Percentiles rank a stretch among this genome's conserved stretches.
phyloP scores from a whole-genome alignment of 2,329 filamentous ascomycete species.

The Trichoderma lentiforme region DNA sequence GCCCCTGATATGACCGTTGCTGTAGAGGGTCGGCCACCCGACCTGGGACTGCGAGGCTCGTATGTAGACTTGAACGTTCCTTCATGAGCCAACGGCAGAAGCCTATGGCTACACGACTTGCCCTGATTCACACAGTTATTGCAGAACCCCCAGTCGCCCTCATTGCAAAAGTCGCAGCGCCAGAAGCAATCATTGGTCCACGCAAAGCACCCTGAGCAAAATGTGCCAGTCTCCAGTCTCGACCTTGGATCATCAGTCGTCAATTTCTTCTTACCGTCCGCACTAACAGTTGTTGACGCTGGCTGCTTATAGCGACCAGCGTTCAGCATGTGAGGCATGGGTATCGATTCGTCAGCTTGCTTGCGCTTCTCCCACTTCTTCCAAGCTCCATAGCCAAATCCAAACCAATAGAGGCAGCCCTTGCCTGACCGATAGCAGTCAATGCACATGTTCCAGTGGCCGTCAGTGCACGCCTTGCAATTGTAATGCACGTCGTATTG shows the following conservation, averaged over 20 bases:
- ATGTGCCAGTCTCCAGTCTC: constrained; percentile 73
- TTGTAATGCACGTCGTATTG: constrained; percentile 86
- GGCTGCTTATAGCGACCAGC: constrained; percentile 56
- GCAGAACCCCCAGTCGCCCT: constrained; percentile 94
- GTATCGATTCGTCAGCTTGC: constrained; percentile 38
- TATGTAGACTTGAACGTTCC: constrained; percentile 29
- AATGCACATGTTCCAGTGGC: constrained; percentile 75
- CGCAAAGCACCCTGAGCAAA: constrained; percentile 72
- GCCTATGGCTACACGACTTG: constrained; percentile 73
- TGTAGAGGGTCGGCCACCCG: constrained; percentile 45
- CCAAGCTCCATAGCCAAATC: constrained; percentile 74
- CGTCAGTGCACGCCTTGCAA: constrained; percentile 66
- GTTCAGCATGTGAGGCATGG: constrained; percentile 56
- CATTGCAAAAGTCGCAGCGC: constrained; percentile 83
- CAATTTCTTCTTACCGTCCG: constrained; percentile 54
- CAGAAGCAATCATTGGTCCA: constrained; percentile 84
- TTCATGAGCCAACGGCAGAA: constrained; percentile 71
- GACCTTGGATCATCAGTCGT: constrained; percentile 65
- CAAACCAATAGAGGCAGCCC: constrained; percentile 84
- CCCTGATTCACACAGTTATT: constrained; percentile 82
- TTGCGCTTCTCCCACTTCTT: constrained; percentile 59
- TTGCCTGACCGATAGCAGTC: constrained; percentile 73
- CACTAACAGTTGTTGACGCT: constrained; percentile 46
- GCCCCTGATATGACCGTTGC: constrained; percentile 49
- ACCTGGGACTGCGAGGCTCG: constrained; percentile 41